Evolutionary conservation across 495 filamentous ascomycete species (phyloP), one percentile per base, ranked within the genome.

Genomic region (Penicillium argentinense): DNA sequence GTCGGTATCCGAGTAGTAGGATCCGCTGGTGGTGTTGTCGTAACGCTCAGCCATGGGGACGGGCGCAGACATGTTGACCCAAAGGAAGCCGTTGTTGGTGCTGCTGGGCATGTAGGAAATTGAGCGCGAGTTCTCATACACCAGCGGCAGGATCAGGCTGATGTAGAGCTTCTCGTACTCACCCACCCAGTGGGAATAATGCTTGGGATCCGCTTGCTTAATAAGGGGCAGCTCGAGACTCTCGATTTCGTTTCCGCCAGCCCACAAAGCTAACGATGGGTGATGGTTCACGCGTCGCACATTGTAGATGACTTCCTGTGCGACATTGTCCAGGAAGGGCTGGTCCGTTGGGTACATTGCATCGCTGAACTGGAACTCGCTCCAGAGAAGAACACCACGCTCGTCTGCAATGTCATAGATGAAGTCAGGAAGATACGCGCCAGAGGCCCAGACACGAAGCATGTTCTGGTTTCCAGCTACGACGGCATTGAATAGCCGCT

Each of bases 331-430:
- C 7, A 87, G 58, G 48, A 84, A 86, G 0, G 59, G 66, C 3
- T 67, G 53, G 34, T 80, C 58, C 0, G 79, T 70, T 0, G 84
- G 83, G 50, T 87, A 87, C 12, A 85, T 54, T 0, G 80, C 74
- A 61, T 84, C 81, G 21, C 79, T 78, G 59, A 84, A 86, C 57
- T 85, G 72, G 36, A 86, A 85, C 40, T 86, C 84, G 39, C 75
- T 82, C 83, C 84, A 87, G 4, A 87, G 68, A 11, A 86, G 63
- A 9, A 87, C 74, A 2, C 84, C 84, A 47, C 72, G 68, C 57
- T 86, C 76, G 50, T 87, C 84, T 5, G 82, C 83, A 12, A 85
- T 62, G 48, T 87, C 82, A 51, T 83, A 86, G 39, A 87, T 83
- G 42, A 82, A 85, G 55, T 86, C 84, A 1, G 79, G 81, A 11